Percentiles rank a stretch among this genome's conserved stretches.
Conservation (phyloP, 2,329 filamentous ascomycete species). For the Aspergillus piperis region DNA sequence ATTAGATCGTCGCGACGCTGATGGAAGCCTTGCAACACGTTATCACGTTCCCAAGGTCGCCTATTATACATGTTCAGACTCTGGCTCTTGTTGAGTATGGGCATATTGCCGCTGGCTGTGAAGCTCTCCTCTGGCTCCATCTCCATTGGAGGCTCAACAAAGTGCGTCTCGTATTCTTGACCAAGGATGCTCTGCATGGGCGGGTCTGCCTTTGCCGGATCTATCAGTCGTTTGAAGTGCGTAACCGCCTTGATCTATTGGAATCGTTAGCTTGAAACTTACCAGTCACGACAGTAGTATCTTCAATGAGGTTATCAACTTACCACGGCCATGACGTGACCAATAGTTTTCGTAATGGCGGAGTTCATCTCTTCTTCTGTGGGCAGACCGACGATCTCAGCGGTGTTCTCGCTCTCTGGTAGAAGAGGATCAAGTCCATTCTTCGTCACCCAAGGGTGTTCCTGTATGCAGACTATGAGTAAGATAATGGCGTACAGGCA, state of each 20-base stretch:
- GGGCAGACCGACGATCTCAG: constrained; percentile 74
- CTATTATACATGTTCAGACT: constrained; percentile 54
- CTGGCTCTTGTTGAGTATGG: constrained; percentile 21
- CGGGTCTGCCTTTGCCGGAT: constrained; percentile 52
- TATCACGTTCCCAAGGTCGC: constrained; percentile 49
- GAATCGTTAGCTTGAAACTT: constrained; percentile 6
- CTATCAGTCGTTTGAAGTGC: constrained; percentile 77
- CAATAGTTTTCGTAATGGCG: constrained; percentile 88
- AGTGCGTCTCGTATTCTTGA: constrained; percentile 53
- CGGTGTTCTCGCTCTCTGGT: constrained; percentile 81
- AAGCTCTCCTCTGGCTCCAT: constrained; percentile 47
- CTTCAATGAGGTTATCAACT: constrained; percentile 8
- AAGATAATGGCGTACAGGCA: neutral
- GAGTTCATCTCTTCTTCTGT: constrained; percentile 88
- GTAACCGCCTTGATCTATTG: constrained; percentile 82
- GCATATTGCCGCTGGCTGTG: constrained; percentile 23
- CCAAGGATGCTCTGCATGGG: constrained; percentile 63
- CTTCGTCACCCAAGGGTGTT: constrained; percentile 91
- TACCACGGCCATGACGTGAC: constrained; percentile 80
- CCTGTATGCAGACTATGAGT: constrained; percentile 51
- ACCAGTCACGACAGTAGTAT: neutral
- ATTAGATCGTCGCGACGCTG: constrained; percentile 22
- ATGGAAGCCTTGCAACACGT: constrained; percentile 58
- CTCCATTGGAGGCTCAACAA: constrained; percentile 59
- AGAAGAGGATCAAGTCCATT: constrained; percentile 75